A percentile compares a stretch with the other conserved stretches of the same genome.
Conservation (phyloP, 2,329 filamentous ascomycete genomes). For the Paraphaeosphaeria sporulosa region DNA sequence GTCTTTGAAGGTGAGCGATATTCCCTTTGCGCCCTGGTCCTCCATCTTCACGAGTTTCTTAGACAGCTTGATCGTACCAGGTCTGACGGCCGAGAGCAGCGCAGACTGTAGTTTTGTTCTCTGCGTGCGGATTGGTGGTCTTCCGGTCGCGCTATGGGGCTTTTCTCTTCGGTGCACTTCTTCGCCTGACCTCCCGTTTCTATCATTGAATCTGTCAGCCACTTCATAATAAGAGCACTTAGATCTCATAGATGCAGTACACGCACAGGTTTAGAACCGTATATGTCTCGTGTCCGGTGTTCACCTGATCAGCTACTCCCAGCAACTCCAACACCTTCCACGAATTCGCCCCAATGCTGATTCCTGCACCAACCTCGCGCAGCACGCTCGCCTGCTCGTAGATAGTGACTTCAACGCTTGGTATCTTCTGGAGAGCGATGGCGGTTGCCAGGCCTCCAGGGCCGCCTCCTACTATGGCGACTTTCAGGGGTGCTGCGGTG, state of each 20-base stretch:
- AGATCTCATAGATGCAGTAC: not conserved
- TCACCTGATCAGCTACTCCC: constrained; percentile 48
- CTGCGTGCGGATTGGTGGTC: constrained; percentile 22
- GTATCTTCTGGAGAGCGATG: constrained; percentile 54
- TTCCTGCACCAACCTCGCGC: constrained; percentile 59
- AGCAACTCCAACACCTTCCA: constrained; percentile 59
- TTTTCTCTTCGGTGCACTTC: constrained; percentile 33
- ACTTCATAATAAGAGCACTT: not conserved
- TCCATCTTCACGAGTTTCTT: constrained; percentile 55
- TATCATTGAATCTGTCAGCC: constrained; percentile 15
- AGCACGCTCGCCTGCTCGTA: constrained; percentile 57
- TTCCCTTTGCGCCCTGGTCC: constrained; percentile 46
- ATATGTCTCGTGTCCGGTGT: constrained; percentile 43
- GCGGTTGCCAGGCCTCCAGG: constrained; percentile 54
- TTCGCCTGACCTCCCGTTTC: constrained; percentile 44
- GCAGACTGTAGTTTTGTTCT: constrained; percentile 56
- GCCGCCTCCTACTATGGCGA: constrained; percentile 53
- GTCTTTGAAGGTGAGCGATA: constrained; percentile 53
- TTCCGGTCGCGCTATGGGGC: not conserved
- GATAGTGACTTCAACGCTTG: constrained; percentile 52
- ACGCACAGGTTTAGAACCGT: constrained; percentile 42
- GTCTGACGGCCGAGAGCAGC: constrained; percentile 56
- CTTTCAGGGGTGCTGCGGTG: constrained; percentile 12
- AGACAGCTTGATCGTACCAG: constrained; percentile 53
- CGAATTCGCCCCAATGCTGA: constrained; percentile 56